Evolutionary conservation across 2,329 filamentous ascomycete species (phyloP), one percentile per base, ranked within the genome.

Genomic region (Aspergillus floridensis): DNA sequence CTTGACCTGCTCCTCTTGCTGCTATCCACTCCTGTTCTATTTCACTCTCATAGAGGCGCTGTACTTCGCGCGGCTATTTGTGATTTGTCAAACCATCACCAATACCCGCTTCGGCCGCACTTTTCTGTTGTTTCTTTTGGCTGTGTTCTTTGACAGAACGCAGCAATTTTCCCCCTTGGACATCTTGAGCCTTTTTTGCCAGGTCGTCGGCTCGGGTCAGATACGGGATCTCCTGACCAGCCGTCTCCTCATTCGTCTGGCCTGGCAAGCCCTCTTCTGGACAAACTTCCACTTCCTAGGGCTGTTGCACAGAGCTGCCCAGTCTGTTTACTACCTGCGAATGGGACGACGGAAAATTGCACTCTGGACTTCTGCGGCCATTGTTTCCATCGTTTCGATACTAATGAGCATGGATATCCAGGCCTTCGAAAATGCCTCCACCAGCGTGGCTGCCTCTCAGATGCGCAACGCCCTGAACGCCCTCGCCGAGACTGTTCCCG

Each of bases 341-440:
- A 19, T 44, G 38, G 38, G 38, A 7, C 14, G 3, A 3, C 38
- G 38, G 32, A n/a, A 29, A 10, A n/a, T n/a, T 24, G 31, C 22
- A 44, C 24, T 19, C 46, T 49, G 44, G 51, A 44, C 35, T 32
- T 31, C 29, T 5, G 35, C 26, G 29, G 19, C 21, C 12, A 5
- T 51, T 21, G 5, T 31, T 19, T 6, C 21, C 10, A 26, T 52
- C 22, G 48, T 41, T 10, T 54, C 22, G 16, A 12, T 32, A 24
- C 54, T 59, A 41, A 59, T 38, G 10, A 3, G 4, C 4, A 19
- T 38, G 8, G 4, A n/a, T 22, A 7, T 19, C 14, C 77, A 98
- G 95, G 95, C 95, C 64, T 99, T 99, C 78, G 95, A 99, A 81
- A 98, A 98, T 86, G 96, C 95, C 69, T 97, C 93, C 58, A 99